Evolutionary conservation across 345 rosid genomes (phyloP), one percentile per base, ranked within the genome.

Genomic region (Salix exigua): DNA sequence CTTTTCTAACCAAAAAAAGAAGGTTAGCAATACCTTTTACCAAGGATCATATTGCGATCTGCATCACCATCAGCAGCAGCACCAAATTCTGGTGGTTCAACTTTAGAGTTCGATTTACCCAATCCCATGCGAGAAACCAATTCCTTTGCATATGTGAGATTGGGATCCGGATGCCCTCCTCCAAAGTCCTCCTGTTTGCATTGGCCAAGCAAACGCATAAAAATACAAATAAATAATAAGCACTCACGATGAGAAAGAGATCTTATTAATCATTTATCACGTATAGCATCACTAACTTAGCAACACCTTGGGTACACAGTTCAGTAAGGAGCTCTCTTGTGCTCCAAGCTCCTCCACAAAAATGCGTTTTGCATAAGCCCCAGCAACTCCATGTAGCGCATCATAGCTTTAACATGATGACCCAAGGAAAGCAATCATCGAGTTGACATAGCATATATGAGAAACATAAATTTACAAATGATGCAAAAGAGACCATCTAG

Each of bases 1-100:
- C 28, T 38, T 25, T 78, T 55, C 19, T 17, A 33, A 13, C 11
- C 4, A 13, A 44, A 37, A 25, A 53, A 14, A 23, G 14, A 12
- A 38, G 53, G 58, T 40, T 8, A 26, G 19, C 63, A 65, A 77
- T 85, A 96, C 97, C 96, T 96, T 90, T 94, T 96, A 44, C 99
- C 99, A 10, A 96, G 99, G 82, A 96, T 70, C 99, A 96, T 94
- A 83, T 96, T 96, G 78, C 98, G 97, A 82, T 96, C 99, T 38
- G 99, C 99, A 88, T 96, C 99, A 84, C 98, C 99, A 84, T 96
- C 99, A 87, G 98, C 91, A 79, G 99, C 99, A 26, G 99, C 98
- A 71, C 99, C 98, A 87, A 96, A 94, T 77, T 96, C 99, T 67
- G 99, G 99, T 14, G 91, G 96, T 80, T 94, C 98, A 80, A 58